Evolutionary conservation across 305 asterid species (phyloP), one percentile per base, ranked within the genome.

Genomic region (Fraxinus velutina): DNA sequence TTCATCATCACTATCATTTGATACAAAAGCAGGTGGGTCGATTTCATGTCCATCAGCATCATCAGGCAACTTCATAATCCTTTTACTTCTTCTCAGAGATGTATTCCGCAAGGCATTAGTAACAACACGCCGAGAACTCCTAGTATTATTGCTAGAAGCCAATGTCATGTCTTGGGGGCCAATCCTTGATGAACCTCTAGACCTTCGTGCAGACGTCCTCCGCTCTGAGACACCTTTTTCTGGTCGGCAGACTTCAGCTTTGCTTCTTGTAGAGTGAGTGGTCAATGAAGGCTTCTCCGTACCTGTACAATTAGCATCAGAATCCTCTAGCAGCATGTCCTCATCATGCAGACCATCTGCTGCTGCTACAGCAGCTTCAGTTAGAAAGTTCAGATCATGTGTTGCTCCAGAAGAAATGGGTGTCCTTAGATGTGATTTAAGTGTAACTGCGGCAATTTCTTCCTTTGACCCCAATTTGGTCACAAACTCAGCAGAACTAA

Each of bases 11-110:
- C 92, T 88, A 79, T 85, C 88, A 87, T 92, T 92, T 73, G 91
- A 90, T 85, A 81, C 84, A 85, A 84, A 84, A 80, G 88, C 93
- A 79, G 89, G 89, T 19, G 92, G 88, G 73, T 87, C 91, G 17
- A 75, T 82, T 57, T 85, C 87, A 74, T 88, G 88, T 82, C 87
- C 91, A 81, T 90, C 90, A 74, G 90, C 88, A 85, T 76, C 89
- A 91, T 91, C 96, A 73, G 91, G 89, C 34, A 90, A 87, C 83
- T 90, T 92, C 81, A 87, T 81, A 50, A 85, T 85, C 88, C 94
- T 87, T 83, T 85, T 90, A 85, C 89, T 89, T 88, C 94, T 92
- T 86, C 96, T 89, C 83, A 86, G 80, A 79, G 89, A 86, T 88
- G 88, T 87, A 78, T 87, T 92, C 36, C 81, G 86, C 76, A 85